Base-by-base conservation (phyloP, 305 asterid species). In the Salvia sclarea region DNA sequence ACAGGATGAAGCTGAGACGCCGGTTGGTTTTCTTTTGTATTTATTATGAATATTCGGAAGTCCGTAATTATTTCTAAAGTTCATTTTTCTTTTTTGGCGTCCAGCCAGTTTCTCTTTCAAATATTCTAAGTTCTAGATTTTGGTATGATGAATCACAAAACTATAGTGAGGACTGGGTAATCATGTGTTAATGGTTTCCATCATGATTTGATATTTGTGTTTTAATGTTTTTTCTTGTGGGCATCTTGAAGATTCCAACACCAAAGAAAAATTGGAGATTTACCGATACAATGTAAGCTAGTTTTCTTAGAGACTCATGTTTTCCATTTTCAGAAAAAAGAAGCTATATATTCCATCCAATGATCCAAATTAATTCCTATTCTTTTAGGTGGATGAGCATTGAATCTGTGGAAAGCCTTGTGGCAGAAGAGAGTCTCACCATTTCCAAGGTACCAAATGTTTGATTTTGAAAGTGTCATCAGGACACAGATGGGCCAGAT, bases 341-440 rank as follows among this genome's bases (percentile, higher is more conserved):
- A 74, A 66, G 37, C 44, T 65, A 54, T 69, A 54, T 76, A 31
- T 58, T 52, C 56, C 48, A 74, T 65, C 56, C 67, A 75, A 43
- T 52, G 44, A 74, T 65, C 56, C 67, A 75, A 43, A 57, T 66
- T 56, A 17, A 13, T 75, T 61, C 65, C 22, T 53, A 65, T 60
- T 66, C n/a, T 74, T 65, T 43, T 78, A 93, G 98, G 88, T 93
- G 98, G 98, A 83, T 90, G 90, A 78, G 78, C 64, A 80, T 88
- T 68, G 77, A 73, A 63, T 79, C 83, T 55, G 33, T 93, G 50
- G 87, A 76, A 70, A 74, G 52, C 47, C 81, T 86, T 66, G 67
- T 83, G 66, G 77, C 72, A 20, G 44, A 74, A 59, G 74, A 76
- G 41, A 30, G 70, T 24, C 56, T 68, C 53, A 65, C 88, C 52